Percentiles rank a stretch among this genome's conserved stretches.
Evolutionary conservation across 768 basidiomycete species (phyloP).

Genomic region (Phanerochaete carnosa): DNA sequence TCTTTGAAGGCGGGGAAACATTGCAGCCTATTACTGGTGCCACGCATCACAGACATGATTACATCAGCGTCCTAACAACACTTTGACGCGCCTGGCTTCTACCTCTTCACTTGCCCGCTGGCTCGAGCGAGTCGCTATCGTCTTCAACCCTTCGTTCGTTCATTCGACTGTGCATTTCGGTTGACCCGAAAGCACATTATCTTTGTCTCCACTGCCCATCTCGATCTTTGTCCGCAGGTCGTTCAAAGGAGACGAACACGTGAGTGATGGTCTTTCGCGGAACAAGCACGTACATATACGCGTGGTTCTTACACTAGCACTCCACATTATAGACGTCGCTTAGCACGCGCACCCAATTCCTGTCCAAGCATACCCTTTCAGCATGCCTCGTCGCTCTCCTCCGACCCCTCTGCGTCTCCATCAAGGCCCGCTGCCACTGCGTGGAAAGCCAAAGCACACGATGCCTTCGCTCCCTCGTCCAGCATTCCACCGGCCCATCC

Average conservation of each 20-base stretch:
- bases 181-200: slow-evolving; percentile 9
- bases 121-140: slow-evolving; percentile 4
- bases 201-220: neutral
- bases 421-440: slow-evolving; percentile 59
- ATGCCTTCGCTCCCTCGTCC: slow-evolving; percentile 67
- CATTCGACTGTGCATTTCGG: slow-evolving; percentile 3
- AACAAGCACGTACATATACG: neutral
- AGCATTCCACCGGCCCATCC: slow-evolving; percentile 25
- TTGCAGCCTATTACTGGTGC: too few species aligned
- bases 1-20: too few species aligned
- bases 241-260: neutral
- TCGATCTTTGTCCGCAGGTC: neutral
- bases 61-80: slow-evolving; percentile 12
- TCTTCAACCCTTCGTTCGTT: slow-evolving; percentile 9
- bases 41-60: slow-evolving; percentile 2
- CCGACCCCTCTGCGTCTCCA: slow-evolving; percentile 63
- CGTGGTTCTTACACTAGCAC: neutral
- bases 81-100: neutral
- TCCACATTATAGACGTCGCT: neutral
- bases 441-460: slow-evolving; percentile 58
- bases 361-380: neutral
- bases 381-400: slow-evolving; percentile 67
- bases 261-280: neutral
- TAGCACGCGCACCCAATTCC: neutral
- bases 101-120: slow-evolving; percentile 2